These are phyloP conservation scores for Leishmania aethiopica DNA, from an alignment of 208 protist genomes.

Conservation along the genomic window DNA sequence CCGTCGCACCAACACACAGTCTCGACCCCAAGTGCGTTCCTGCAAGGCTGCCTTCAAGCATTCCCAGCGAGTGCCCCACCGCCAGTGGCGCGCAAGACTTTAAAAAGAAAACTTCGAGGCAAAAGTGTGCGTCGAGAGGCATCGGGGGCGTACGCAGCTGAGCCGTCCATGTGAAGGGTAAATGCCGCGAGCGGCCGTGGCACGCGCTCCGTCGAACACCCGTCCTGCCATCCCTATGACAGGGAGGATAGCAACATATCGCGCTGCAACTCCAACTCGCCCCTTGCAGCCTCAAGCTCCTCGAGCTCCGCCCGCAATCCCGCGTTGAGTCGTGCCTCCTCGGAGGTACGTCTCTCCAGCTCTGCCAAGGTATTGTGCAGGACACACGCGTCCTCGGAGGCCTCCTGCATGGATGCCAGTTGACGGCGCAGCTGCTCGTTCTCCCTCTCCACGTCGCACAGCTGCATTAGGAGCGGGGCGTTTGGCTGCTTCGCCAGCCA, in stretches of 20 bases:
- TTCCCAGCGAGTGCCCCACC: no score
- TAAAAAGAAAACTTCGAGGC: neutral
- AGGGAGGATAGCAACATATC: conserved; percentile 10
- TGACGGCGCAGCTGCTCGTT: conserved; percentile 19
- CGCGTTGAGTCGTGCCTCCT: conserved; percentile 16
- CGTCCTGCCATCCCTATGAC: neutral
- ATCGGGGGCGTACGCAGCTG: neutral
- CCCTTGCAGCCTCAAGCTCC: conserved; percentile 21
- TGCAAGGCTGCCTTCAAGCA: neutral
- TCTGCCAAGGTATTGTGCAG: conserved; percentile 14
- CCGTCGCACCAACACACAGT: neutral
- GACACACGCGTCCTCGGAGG: conserved; percentile 2
- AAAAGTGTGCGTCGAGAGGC: conserved; percentile 1
- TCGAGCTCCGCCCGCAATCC: conserved; percentile 36
- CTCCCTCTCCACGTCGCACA: conserved; percentile 27
- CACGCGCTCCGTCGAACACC: neutral
- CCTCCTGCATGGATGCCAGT: neutral
- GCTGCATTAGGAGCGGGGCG: conserved; percentile 40
- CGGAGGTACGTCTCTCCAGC: conserved; percentile 3
- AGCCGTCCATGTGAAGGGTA: neutral
- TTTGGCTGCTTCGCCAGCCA: conserved; percentile 54
- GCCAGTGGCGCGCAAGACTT: neutral
- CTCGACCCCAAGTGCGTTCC: neutral
- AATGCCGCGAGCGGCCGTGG: neutral
- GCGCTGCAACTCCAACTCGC: conserved; percentile 24